Evolutionary conservation across 345 rosid species (phyloP).

Genomic region (Excoecaria agallocha): DNA sequence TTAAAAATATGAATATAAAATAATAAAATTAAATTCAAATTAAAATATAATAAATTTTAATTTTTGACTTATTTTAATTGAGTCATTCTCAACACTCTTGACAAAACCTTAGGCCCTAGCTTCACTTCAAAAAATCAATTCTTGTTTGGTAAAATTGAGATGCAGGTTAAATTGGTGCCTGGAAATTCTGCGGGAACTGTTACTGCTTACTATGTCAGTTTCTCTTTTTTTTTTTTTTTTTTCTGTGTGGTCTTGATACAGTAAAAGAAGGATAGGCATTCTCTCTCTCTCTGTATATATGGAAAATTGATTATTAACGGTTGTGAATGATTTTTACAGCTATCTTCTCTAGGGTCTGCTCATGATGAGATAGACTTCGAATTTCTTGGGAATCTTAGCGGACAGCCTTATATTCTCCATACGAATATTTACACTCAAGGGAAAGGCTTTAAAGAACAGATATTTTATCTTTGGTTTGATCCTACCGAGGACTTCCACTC

Average conservation of each 20-base stretch:
- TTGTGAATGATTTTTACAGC: neutral
- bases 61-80: no score
- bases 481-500: conserved; percentile 17
- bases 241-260: neutral
- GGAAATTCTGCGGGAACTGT: conserved; percentile 20
- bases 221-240: neutral
- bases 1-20: no score
- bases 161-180: conserved; percentile 16
- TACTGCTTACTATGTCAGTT: conserved; percentile 13
- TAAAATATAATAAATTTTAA: no score
- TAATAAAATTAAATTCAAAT: no score
- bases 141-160: conserved; percentile 16
- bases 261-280: no score
- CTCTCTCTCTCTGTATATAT: neutral
- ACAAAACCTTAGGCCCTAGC: conserved; percentile 10
- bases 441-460: conserved; percentile 12
- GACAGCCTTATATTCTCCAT: conserved; percentile 17
- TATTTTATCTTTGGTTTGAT: conserved; percentile 20
- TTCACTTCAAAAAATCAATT: conserved; percentile 13
- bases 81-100: no score
- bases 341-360: conserved; percentile 4
- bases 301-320: neutral
- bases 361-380: conserved; percentile 22
- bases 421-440: conserved; percentile 12
- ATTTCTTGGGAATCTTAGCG: conserved; percentile 14